These are phyloP conservation scores for Lumnitzera racemosa DNA, from an alignment of 345 rosid species.

Conservation along the genomic window DNA sequence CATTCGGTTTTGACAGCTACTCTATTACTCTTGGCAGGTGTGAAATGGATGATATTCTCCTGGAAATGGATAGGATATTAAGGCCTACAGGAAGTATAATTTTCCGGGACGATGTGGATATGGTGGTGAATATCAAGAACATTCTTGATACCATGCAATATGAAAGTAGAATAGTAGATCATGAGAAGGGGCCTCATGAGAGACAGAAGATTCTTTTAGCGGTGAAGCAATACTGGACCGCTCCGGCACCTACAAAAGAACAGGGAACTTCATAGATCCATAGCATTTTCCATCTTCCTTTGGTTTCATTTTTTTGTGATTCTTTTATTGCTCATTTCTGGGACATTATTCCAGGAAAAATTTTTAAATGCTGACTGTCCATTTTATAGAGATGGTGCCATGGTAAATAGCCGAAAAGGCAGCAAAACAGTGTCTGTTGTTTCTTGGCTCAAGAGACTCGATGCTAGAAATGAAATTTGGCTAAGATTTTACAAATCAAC, in stretches of 20 bases:
- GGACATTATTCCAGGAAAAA: too few species aligned
- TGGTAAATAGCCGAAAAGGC: too few species aligned
- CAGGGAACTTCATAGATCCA: not conserved
- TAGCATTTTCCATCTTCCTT: not conserved
- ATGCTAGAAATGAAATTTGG: too few species aligned
- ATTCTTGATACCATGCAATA: conserved; percentile 62
- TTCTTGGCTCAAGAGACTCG: too few species aligned
- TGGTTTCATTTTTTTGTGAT: too few species aligned
- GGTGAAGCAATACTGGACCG: conserved; percentile 72
- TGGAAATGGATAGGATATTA: conserved; percentile 86
- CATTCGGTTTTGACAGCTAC: not conserved
- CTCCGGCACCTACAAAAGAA: conserved; percentile 9
- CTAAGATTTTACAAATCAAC: too few species aligned
- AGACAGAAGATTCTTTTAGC: conserved; percentile 81
- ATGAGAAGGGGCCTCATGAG: conserved; percentile 63
- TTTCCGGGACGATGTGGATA: conserved; percentile 81
- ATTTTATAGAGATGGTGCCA: too few species aligned
- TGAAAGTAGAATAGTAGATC: conserved; percentile 72
- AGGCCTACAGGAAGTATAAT: conserved; percentile 83
- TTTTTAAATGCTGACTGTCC: too few species aligned
- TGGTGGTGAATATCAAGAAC: conserved; percentile 51
- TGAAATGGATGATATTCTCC: conserved; percentile 58
- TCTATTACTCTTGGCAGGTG: conserved; percentile 33
- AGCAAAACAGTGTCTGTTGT: too few species aligned
- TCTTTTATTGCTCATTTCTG: too few species aligned